Base-by-base conservation (phyloP, 2,329 filamentous ascomycete genomes). In the Botryotinia globosa region DNA sequence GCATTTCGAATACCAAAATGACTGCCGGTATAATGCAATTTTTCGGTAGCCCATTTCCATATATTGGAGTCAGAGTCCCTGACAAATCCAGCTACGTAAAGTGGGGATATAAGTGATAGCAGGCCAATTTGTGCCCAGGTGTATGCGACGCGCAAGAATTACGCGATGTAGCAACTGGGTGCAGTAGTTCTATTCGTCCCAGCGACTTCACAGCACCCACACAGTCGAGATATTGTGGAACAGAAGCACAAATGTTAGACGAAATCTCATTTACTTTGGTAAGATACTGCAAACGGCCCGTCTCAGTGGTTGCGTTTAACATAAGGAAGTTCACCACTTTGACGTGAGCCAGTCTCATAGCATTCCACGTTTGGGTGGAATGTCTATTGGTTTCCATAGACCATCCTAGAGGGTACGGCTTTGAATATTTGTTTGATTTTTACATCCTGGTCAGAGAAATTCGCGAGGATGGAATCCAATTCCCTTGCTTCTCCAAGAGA, bases 1-100 rank as follows among this genome's bases (percentile, higher is more conserved):
- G 75, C 75, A 71, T 75, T 74, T n/a, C 65, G 72, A 63, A 75
- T 75, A 4, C 51, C 16, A 68, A 75, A 75, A 63, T 75, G 74
- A 39, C 22, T 65, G 20, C 45, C 73, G 7, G 75, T 69, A 39
- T 74, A 71, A 56, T 61, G 59, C 29, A 75, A 37, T 56, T 74
- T 64, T 20, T 73, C 54, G 18, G 66, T 72, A n/a, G 66, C 71
- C 73, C 75, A 76, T 32, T 37, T 44, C 56, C 56, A 68, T 34
- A 67, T 20, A 7, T 44, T n/a, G 32, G 25, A 9, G 2, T 70
- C 25, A 18, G 45, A 48, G 39, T 32, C 51, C 9, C 39, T 73
- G 18, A 72, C 72, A 61, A 39, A 68, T 58, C 72, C 73, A 12
- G 59, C 74, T 22, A 69, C 44, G 29, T 73, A 76, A 34, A 74